Evolutionary conservation across 345 rosid species (phyloP), one percentile per base, ranked within the genome.

Genomic region (Pseudoturritis turrita): DNA sequence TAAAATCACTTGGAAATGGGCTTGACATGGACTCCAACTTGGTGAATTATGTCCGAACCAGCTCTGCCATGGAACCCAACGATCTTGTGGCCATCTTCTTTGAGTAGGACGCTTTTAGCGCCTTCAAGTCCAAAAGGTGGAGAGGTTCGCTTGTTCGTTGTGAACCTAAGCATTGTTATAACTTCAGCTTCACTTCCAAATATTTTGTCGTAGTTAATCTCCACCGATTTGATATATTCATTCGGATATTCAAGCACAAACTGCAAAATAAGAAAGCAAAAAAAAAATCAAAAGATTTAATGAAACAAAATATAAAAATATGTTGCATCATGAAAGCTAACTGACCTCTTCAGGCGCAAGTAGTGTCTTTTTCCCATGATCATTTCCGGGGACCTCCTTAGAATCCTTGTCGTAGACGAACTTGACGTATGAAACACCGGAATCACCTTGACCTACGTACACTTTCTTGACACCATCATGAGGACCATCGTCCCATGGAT

Each of bases 311-410:
- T 2, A 9, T 12, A 12, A 33, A 13, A 5, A 39, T 54, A 28
- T 5, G 25, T 44, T 3, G 33, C 37, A 15, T n/a, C 15, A n/a
- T n/a, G n/a, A n/a, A n/a, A n/a, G n/a, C n/a, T n/a, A n/a, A n/a
- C n/a, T n/a, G 28, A 70, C 75, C 75, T 70, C 75, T 60, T 71
- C 75, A 7, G 75, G 66, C 4, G 59, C 75, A 26, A 71, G 75
- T 17, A 71, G 22, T 49, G 75, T 71, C 37, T 18, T 71, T 28
- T 71, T 47, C 0, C 75, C 75, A 49, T 71, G 75, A 47, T 71
- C 75, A 60, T 49, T 50, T 60, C 59, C 67, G 0, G 23, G 60
- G 29, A 59, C 50, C 21, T 71, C 75, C 22, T 56, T 56, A 69
- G 73, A 45, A 19, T 59, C 40, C 43, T 73, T 73, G 2, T 64